Conservation (phyloP, 257 asterid genomes). For the Scutellaria galericulata region DNA sequence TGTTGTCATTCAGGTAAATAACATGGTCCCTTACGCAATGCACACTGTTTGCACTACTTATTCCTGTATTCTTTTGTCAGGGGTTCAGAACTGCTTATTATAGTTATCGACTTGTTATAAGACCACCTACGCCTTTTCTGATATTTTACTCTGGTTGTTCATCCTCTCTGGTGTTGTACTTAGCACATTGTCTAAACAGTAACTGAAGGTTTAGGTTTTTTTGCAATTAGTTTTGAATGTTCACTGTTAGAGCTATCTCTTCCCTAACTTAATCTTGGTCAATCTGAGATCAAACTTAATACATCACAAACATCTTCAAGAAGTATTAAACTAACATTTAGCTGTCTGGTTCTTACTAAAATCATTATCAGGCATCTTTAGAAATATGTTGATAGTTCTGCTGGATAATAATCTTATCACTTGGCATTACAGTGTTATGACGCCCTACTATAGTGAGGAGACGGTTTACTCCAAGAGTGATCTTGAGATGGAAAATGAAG, state of each 20-base stretch:
- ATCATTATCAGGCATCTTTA: constrained; percentile 21
- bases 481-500: constrained; percentile 88
- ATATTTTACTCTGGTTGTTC: background rate
- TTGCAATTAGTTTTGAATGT: constrained; percentile 5
- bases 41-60: constrained; percentile 19
- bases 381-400: constrained; percentile 13
- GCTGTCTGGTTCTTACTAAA: constrained; percentile 18
- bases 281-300: constrained; percentile 5
- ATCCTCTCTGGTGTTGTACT: background rate
- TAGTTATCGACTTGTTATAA: background rate
- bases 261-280: constrained; percentile 19
- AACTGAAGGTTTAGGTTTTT: background rate
- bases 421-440: constrained; percentile 74
- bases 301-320: constrained; percentile 1
- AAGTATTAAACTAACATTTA: constrained; percentile 15
- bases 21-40: constrained; percentile 24
- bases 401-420: constrained; percentile 28
- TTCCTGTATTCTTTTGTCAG: constrained; percentile 2
- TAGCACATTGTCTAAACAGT: background rate
- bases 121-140: background rate
- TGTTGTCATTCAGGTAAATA: constrained; percentile 77
- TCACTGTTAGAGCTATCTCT: constrained; percentile 13
- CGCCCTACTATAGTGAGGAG: constrained; percentile 91
- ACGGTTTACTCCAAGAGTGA: constrained; percentile 81
- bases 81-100: background rate